These are phyloP conservation scores for Metschnikowia corniflorae DNA, from an alignment of 805 yeast species.

Conservation along the genomic window DNA sequence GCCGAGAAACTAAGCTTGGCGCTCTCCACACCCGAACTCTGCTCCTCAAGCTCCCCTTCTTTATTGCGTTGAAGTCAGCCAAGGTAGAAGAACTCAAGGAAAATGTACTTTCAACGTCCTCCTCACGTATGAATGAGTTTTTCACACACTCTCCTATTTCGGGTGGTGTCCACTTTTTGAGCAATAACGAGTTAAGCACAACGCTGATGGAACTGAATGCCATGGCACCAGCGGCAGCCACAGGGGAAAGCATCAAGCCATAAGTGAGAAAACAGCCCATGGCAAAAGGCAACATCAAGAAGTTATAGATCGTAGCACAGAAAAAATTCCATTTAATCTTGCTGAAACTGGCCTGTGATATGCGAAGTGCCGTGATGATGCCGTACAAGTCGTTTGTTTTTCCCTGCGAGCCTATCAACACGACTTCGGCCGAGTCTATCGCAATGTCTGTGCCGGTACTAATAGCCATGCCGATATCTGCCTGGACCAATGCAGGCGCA, in stretches of 20 bases:
- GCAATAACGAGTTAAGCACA: constrained; percentile 68
- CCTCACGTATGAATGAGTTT: constrained; percentile 4
- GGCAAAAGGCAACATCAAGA: constrained; percentile 87
- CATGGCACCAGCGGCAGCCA: constrained; percentile 90
- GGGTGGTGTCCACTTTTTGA: constrained; percentile 60
- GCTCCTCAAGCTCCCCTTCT: constrained; percentile 4
- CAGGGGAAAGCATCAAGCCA: constrained; percentile 75
- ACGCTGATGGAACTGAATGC: constrained; percentile 90
- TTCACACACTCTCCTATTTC: constrained; percentile 5
- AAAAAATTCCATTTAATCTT: constrained; percentile 78
- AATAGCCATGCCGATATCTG: constrained; percentile 88
- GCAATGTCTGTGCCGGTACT: constrained; percentile 95
- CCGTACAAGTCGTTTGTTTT: constrained; percentile 41
- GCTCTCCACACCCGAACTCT: constrained; percentile 3
- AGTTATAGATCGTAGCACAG: constrained; percentile 83
- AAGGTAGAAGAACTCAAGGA: constrained; percentile 13
- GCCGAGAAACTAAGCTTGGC: constrained; percentile 1
- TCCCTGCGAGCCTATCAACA: constrained; percentile 48
- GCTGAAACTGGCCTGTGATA: constrained; percentile 65
- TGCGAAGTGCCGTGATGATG: constrained; percentile 58
- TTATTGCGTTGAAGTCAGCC: constrained; percentile 14
- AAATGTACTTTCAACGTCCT: constrained; percentile 12
- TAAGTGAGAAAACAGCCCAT: constrained; percentile 86
- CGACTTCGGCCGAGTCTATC: constrained; percentile 93
- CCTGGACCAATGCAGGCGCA: constrained; percentile 89